These are phyloP conservation scores for Capsicum chinense DNA, from an alignment of 257 asterid genomes.

Conservation along the genomic window DNA sequence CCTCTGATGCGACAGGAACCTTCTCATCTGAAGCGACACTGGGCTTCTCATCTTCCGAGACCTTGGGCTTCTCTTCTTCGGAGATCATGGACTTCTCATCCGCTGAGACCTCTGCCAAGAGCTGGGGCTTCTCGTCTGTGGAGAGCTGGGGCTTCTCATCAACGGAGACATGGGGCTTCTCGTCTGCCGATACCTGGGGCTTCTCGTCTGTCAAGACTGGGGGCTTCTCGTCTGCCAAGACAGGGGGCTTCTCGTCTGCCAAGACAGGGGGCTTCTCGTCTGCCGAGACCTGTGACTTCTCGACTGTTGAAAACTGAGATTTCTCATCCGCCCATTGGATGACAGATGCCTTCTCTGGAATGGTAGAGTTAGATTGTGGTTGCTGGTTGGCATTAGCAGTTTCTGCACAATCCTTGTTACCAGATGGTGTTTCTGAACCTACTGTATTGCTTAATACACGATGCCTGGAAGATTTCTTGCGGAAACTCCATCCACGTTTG, in stretches of 20 bases:
- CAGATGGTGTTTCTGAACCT: conserved; percentile 65
- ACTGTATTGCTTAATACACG: conserved; percentile 73
- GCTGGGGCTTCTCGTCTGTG: not conserved
- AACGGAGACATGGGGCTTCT: not conserved
- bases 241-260: not conserved
- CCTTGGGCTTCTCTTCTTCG: not conserved
- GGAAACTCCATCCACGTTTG: conserved; percentile 87
- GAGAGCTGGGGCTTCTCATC: not conserved
- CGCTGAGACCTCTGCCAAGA: not conserved
- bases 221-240: not conserved
- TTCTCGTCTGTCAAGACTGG: not conserved
- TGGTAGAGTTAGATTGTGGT: conserved; percentile 49
- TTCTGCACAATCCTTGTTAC: conserved; percentile 59
- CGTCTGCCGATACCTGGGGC: not conserved
- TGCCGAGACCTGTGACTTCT: not conserved
- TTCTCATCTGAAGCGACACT: not conserved
- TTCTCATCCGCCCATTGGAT: conserved; percentile 57
- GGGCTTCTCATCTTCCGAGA: not conserved
- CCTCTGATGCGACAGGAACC: not conserved
- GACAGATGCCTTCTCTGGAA: conserved; percentile 53
- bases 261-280: not conserved
- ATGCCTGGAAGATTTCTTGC: conserved; percentile 83
- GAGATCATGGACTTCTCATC: not conserved
- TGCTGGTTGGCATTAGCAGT: conserved; percentile 50
- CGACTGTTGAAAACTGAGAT: conserved; percentile 32